A percentile compares a stretch with the other conserved stretches of the same genome.
phyloP scores from a whole-genome alignment of 768 basidiomycete genomes.

The Kwoniella pini region DNA sequence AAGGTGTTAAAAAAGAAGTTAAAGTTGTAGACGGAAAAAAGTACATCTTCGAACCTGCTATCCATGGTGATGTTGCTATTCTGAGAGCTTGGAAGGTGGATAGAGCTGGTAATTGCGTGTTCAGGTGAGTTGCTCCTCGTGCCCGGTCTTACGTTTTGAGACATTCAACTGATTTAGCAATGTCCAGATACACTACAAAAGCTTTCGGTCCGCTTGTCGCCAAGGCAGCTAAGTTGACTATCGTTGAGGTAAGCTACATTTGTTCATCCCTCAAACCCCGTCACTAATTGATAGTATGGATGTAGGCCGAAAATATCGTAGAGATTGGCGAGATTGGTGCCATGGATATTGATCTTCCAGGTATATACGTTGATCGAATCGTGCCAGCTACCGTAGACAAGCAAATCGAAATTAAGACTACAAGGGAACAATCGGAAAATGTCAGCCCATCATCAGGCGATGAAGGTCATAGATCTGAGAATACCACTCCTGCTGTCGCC shows the following conservation, averaged over 20 bases:
- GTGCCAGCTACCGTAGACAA: constrained; percentile 49
- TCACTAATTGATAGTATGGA: too few species aligned
- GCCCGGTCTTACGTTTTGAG: too few species aligned
- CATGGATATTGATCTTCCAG: constrained; percentile 50
- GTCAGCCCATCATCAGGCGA: constrained; percentile 19
- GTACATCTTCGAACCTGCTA: constrained; percentile 50
- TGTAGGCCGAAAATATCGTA: constrained; percentile 51
- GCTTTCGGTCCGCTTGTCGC: constrained; percentile 48
- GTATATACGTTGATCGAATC: constrained; percentile 52
- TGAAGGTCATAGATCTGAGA: constrained; percentile 8
- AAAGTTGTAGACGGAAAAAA: constrained; percentile 43
- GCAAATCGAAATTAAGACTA: constrained; percentile 48
- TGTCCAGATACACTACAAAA: constrained; percentile 49
- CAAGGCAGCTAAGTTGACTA: constrained; percentile 46
- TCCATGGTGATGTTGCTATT: constrained; percentile 51
- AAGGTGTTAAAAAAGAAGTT: constrained; percentile 44
- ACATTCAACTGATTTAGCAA: too few species aligned
- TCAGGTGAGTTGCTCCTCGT: constrained; percentile 49
- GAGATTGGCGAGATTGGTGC: constrained; percentile 49
- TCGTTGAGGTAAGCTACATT: constrained; percentile 43
- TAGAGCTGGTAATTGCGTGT: constrained; percentile 53
- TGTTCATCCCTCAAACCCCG: too few species aligned
- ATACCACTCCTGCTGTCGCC: neutral
- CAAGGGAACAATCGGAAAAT: constrained; percentile 31
- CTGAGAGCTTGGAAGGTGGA: constrained; percentile 52